These are phyloP conservation scores for Borovskyia barvae DNA, from an alignment of 208 protist genomes.

Conservation along the genomic window DNA sequence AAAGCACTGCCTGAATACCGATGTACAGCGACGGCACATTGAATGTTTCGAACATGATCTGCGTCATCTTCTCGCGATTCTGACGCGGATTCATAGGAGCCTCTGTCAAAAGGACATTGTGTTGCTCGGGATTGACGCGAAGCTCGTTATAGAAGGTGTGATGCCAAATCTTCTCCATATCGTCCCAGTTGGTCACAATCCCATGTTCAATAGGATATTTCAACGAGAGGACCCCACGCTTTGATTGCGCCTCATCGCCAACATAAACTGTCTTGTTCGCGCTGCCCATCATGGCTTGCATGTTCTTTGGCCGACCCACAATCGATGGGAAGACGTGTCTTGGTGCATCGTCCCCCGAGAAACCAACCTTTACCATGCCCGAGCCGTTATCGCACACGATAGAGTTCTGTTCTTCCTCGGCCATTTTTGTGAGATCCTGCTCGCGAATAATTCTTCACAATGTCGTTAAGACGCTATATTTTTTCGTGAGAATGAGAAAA, in stretches of 20 bases:
- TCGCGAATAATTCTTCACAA: too few relatives aligned
- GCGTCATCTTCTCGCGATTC: slow-evolving; percentile 95
- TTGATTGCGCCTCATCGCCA: slow-evolving; percentile 94
- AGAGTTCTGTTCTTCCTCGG: slow-evolving; percentile 65
- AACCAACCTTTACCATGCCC: slow-evolving; percentile 94
- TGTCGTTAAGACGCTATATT: too few relatives aligned
- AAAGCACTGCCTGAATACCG: slow-evolving; percentile 96
- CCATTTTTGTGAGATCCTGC: slow-evolving; percentile 63
- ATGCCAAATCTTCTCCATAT: slow-evolving; percentile 98
- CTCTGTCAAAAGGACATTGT: slow-evolving; percentile 95
- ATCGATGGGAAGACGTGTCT: slow-evolving; percentile 96
- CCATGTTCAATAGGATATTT: slow-evolving; percentile 96
- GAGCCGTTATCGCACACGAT: slow-evolving; percentile 90
- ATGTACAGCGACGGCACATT: slow-evolving; percentile 91
- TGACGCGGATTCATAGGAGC: slow-evolving; percentile 91
- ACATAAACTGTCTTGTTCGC: slow-evolving; percentile 95
- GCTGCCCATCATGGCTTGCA: slow-evolving; percentile 94
- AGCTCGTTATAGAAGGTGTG: slow-evolving; percentile 99
- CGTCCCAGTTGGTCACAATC: slow-evolving; percentile 98
- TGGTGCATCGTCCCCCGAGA: slow-evolving; percentile 97
- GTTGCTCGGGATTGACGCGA: slow-evolving; percentile 96
- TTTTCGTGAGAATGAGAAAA: too few relatives aligned
- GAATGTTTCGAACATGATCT: slow-evolving; percentile 96
- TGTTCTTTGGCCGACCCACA: slow-evolving; percentile 94
- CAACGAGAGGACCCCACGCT: slow-evolving; percentile 92